These are phyloP conservation scores for Coemansia sp. DNA, from an alignment of 192 early-diverging fungal species.

Conservation along the genomic window DNA sequence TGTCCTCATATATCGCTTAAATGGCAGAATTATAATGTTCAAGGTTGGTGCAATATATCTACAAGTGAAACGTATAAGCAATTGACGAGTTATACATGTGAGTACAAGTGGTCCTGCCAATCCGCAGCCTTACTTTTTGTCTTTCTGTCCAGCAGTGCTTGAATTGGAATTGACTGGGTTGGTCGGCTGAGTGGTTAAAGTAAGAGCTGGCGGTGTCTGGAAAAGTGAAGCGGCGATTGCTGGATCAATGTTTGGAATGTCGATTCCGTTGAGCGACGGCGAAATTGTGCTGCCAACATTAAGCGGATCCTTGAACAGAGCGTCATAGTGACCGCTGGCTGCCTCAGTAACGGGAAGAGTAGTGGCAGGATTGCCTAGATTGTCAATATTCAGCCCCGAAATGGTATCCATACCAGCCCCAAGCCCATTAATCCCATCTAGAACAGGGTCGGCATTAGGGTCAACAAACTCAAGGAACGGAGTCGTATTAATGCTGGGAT, in stretches of 20 bases:
- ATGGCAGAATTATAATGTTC: too few relatives aligned
- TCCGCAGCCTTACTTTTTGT: too few relatives aligned
- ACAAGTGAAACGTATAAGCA: too few relatives aligned
- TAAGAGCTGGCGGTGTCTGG: slow-evolving; percentile 2
- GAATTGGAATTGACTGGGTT: too few relatives aligned
- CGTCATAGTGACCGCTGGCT: not conserved
- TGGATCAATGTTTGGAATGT: slow-evolving; percentile 1
- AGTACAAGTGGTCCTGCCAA: too few relatives aligned
- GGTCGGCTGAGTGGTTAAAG: not conserved
- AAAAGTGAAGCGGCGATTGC: not conserved
- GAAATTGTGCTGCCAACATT: not conserved
- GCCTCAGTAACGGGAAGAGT: not conserved
- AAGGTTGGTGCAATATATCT: too few relatives aligned
- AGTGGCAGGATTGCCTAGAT: not conserved
- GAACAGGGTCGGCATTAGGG: slow-evolving; percentile 11
- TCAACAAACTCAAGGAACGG: slow-evolving; percentile 48
- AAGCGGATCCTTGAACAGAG: slow-evolving; percentile 3
- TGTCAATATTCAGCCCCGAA: not conserved
- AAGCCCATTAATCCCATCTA: not conserved
- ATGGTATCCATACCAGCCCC: not conserved
- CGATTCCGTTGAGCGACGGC: not conserved
- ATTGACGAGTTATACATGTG: too few relatives aligned
- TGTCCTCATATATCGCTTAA: too few relatives aligned
- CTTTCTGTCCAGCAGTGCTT: too few relatives aligned
- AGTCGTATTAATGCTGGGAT: slow-evolving; percentile 3